These are phyloP conservation scores for Vanrija sp. DNA, from an alignment of 1,284 basidiomycete species.

Conservation along the genomic window DNA sequence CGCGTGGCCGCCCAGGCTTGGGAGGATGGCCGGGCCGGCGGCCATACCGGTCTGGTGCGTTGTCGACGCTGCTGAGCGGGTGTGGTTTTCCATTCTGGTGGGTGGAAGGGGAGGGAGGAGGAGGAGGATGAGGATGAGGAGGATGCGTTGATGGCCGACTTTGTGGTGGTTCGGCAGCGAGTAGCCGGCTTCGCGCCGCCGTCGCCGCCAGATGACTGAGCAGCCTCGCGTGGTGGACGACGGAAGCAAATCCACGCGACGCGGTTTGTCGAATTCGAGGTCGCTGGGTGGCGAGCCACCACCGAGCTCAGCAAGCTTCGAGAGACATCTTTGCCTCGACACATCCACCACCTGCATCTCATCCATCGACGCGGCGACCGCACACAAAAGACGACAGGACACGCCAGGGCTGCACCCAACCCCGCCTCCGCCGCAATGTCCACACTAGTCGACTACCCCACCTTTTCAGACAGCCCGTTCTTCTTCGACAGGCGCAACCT, in stretches of 20 bases:
- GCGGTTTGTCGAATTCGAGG: conserved; percentile 4
- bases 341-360: too few relatives aligned
- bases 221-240: too few relatives aligned
- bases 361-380: background rate
- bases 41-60: background rate
- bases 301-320: background rate
- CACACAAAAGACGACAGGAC: too few relatives aligned
- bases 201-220: too few relatives aligned
- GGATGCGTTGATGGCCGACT: too few relatives aligned
- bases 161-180: too few relatives aligned
- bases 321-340: background rate
- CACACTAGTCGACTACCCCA: conserved; percentile 31
- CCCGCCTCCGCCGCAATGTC: conserved; percentile 3
- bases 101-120: background rate
- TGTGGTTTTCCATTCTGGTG: conserved; percentile 1
- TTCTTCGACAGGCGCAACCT: conserved; percentile 45
- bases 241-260: background rate
- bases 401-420: too few relatives aligned
- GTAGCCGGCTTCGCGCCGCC: too few relatives aligned
- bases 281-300: conserved; percentile 9
- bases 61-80: conserved; percentile 7
- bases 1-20: too few relatives aligned
- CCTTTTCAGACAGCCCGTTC: conserved; percentile 50
- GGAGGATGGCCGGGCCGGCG: background rate
- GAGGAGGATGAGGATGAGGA: background rate